Evolutionary conservation across 1,284 basidiomycete species (phyloP).

Genomic region (Sporisorium iseilematis-ciliati): DNA sequence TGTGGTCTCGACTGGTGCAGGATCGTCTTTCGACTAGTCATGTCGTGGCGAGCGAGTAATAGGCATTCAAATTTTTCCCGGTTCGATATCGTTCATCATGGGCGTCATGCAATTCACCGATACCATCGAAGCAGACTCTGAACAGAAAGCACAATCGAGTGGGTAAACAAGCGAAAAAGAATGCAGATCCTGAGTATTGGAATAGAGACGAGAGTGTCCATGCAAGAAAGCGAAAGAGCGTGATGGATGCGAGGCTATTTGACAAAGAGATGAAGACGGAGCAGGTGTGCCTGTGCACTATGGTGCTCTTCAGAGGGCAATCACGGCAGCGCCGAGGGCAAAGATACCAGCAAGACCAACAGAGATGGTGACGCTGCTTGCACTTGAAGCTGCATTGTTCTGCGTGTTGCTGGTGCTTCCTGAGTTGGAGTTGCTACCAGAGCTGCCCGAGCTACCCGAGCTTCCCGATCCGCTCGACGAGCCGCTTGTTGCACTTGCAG

Average conservation of each 20-base stretch:
- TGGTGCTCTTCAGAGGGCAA: slow-evolving; percentile 21
- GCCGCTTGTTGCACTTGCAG: slow-evolving; percentile 5
- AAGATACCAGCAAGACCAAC: slow-evolving; percentile 25
- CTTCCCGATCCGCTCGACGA: slow-evolving; percentile 2
- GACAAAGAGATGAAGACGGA: neutral
- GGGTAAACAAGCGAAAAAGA: neutral
- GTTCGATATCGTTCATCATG: neutral
- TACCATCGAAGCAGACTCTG: neutral
- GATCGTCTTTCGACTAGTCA: slow-evolving; percentile 29
- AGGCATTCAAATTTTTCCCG: neutral
- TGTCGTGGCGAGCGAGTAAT: slow-evolving; percentile 16
- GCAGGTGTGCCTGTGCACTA: neutral
- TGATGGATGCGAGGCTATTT: neutral
- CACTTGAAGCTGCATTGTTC: slow-evolving; percentile 30
- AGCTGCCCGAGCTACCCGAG: slow-evolving; percentile 5
- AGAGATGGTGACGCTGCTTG: slow-evolving; percentile 20
- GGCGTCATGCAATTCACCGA: neutral
- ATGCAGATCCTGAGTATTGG: slow-evolving; percentile 6
- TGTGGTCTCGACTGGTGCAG: slow-evolving; percentile 56
- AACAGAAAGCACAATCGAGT: neutral
- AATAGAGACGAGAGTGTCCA: slow-evolving; percentile 29
- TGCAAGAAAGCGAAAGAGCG: slow-evolving; percentile 34
- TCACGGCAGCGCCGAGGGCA: slow-evolving; percentile 27
- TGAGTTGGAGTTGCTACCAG: slow-evolving; percentile 9
- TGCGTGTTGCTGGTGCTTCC: slow-evolving; percentile 9